Evolutionary conservation across 2,329 filamentous ascomycete genomes (phyloP).

Genomic region (Aspergillus nomiae): DNA sequence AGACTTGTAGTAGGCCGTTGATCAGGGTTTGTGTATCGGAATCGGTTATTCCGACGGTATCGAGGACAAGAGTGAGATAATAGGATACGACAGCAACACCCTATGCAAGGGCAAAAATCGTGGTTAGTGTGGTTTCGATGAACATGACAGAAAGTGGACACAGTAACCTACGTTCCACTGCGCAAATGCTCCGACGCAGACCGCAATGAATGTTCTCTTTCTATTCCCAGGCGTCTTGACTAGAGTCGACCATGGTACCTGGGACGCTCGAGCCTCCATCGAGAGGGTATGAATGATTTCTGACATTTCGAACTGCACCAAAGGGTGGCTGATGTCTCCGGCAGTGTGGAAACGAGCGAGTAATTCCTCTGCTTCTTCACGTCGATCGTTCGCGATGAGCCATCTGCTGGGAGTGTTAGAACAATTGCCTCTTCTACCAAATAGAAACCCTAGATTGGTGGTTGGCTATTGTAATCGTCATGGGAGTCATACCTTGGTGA

Average conservation of each 20-base stretch:
- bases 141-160: background rate
- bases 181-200: slow-evolving; percentile 22
- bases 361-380: slow-evolving; percentile 21
- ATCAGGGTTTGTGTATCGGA: slow-evolving; percentile 41
- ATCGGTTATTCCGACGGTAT: slow-evolving; percentile 39
- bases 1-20: slow-evolving; percentile 36
- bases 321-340: slow-evolving; percentile 16
- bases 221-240: slow-evolving; percentile 24
- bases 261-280: slow-evolving; percentile 2
- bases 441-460: no score
- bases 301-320: slow-evolving; percentile 28
- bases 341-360: slow-evolving; percentile 25
- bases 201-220: slow-evolving; percentile 29
- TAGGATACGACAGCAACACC: slow-evolving; percentile 39
- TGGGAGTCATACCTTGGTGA: background rate
- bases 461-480: background rate
- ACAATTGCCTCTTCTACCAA: background rate
- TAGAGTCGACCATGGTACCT: slow-evolving; percentile 19
- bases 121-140: background rate
- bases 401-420: slow-evolving; percentile 12
- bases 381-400: slow-evolving; percentile 26
- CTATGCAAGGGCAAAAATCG: background rate
- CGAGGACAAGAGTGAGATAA: slow-evolving; percentile 38
- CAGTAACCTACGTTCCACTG: slow-evolving; percentile 24
- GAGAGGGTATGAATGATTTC: slow-evolving; percentile 26